Percentiles rank a stretch among this genome's conserved stretches.
These are phyloP conservation scores for Nectriaceae sp. DNA, from an alignment of 2,329 filamentous ascomycete species.

Conservation along the genomic window DNA sequence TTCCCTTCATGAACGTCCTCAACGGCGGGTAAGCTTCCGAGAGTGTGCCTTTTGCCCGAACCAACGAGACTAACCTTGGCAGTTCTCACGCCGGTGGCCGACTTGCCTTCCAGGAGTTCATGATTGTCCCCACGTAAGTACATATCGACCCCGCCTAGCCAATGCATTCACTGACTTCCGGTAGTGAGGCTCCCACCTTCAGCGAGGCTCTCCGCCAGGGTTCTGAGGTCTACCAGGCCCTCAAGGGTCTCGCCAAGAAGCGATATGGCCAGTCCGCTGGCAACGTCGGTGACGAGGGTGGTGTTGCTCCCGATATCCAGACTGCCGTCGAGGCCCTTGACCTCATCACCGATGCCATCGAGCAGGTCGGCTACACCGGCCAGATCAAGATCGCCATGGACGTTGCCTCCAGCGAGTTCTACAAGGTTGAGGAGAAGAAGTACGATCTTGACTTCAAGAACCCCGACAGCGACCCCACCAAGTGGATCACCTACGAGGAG, in stretches of 20 bases:
- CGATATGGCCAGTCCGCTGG: conserved; percentile 98
- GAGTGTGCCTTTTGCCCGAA: background rate
- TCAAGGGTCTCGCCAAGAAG: conserved; percentile 98
- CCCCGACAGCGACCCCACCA: conserved; percentile 90
- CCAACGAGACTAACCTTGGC: conserved; percentile 17
- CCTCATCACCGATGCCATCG: conserved; percentile 92
- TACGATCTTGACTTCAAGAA: conserved; percentile 99
- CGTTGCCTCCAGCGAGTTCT: conserved; percentile 98
- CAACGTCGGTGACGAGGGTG: conserved; percentile 99
- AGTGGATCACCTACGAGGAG: conserved; percentile 99
- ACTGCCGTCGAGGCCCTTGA: conserved; percentile 94
- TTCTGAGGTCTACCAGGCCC: conserved; percentile 96
- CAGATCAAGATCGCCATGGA: conserved; percentile 99
- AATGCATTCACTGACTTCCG: conserved; percentile 13
- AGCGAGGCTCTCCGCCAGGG: conserved; percentile 95
- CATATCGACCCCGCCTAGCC: background rate
- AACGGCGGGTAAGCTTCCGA: conserved; percentile 63
- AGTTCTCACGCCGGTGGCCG: conserved; percentile 96
- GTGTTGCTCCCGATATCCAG: conserved; percentile 98
- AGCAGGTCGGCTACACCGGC: conserved; percentile 92
- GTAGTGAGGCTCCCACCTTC: conserved; percentile 82
- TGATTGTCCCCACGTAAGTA: conserved; percentile 81
- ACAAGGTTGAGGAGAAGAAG: conserved; percentile 97
- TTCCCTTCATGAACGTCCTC: conserved; percentile 92
- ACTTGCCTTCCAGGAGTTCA: conserved; percentile 94